Percentiles rank a stretch among this genome's conserved stretches.
phyloP scores from a whole-genome alignment of 202 grass and related monocot genomes.

The Alloteropsis angusta region DNA sequence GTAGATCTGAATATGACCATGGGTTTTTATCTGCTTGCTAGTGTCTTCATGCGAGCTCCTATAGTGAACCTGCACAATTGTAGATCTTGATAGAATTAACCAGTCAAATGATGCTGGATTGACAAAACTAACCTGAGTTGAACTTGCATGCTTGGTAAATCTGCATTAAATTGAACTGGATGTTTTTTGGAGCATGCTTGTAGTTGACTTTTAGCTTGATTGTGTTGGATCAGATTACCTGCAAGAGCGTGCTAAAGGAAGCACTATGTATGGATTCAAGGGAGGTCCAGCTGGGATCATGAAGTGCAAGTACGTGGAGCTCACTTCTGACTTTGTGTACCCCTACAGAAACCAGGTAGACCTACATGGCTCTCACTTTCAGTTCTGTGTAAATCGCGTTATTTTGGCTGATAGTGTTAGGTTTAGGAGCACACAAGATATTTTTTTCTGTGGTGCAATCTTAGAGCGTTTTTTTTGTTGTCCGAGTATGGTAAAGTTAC shows the following conservation, averaged over 20 bases:
- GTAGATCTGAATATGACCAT: slow-evolving; percentile 6
- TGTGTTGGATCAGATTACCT: slow-evolving; percentile 52
- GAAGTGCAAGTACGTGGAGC: slow-evolving; percentile 84
- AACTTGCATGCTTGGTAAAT: not conserved
- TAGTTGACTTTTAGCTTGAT: not conserved
- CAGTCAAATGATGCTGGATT: not conserved
- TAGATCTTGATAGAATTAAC: slow-evolving; percentile 21
- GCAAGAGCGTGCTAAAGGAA: slow-evolving; percentile 65
- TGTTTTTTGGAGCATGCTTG: not conserved
- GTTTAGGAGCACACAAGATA: not conserved
- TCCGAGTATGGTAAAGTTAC: not conserved
- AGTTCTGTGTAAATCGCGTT: not conserved
- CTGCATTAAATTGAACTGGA: not conserved
- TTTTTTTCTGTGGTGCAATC: not conserved
- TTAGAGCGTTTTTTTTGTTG: not conserved
- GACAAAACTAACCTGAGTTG: not conserved
- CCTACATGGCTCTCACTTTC: not conserved
- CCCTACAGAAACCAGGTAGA: slow-evolving; percentile 97
- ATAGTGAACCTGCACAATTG: not conserved
- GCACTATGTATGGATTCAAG: slow-evolving; percentile 79
- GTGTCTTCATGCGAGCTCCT: not conserved
- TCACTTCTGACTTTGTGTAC: slow-evolving; percentile 71
- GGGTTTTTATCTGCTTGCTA: not conserved
- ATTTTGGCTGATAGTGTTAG: not conserved
- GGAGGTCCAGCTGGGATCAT: slow-evolving; percentile 92